phyloP scores from a whole-genome alignment of 331 rosid species.

The Dryas integrifolia region DNA sequence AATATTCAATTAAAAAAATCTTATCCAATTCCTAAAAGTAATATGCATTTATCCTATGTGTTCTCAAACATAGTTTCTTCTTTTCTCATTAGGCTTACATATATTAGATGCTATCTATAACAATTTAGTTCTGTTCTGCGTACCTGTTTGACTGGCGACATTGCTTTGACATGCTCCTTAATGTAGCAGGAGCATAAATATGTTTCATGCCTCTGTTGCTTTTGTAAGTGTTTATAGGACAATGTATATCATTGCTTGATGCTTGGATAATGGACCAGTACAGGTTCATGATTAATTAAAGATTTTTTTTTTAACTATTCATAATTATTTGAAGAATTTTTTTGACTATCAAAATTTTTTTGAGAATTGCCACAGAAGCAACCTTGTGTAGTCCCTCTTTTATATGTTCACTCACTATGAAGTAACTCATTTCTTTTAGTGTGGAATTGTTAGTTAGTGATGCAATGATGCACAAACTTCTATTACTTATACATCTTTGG shows the following conservation, averaged over 20 bases:
- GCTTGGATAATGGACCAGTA: too few species aligned
- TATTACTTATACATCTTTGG: background rate
- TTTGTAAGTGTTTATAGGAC: too few species aligned
- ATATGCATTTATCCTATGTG: too few species aligned
- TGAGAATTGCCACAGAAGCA: background rate
- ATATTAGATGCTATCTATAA: background rate
- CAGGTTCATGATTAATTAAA: too few species aligned
- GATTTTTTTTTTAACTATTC: too few species aligned
- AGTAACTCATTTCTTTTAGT: background rate
- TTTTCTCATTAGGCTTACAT: background rate
- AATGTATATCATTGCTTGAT: too few species aligned
- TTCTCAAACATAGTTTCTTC: background rate
- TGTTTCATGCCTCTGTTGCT: too few species aligned
- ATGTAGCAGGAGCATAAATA: background rate
- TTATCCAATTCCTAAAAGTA: too few species aligned
- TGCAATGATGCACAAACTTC: background rate
- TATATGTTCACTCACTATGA: too few species aligned
- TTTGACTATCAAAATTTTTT: background rate
- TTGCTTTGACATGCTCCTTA: background rate
- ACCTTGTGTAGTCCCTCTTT: too few species aligned
- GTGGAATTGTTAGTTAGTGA: background rate
- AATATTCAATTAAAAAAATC: too few species aligned
- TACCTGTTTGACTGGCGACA: background rate
- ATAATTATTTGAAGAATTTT: too few species aligned
- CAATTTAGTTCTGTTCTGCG: background rate